A percentile compares a stretch with the other conserved stretches of the same genome.
Evolutionary conservation across 306 rosid genomes (phyloP).

Genomic region (Fagus sylvatica): DNA sequence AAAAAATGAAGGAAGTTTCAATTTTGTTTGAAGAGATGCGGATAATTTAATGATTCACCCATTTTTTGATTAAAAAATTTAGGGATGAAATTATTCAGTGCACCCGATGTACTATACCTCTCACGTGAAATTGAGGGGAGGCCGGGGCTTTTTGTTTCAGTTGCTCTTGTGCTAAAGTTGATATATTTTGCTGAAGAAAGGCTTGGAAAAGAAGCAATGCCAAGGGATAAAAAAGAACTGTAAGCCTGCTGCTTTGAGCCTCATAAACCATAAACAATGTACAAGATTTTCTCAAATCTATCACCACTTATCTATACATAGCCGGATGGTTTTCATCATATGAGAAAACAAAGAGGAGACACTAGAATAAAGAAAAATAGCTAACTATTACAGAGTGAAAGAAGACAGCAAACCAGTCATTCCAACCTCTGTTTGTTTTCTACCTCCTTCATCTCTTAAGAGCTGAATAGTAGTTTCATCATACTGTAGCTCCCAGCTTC

Average conservation of each 20-base stretch:
- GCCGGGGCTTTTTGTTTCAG: too few relatives aligned
- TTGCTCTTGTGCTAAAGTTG: too few relatives aligned
- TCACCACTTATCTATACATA: constrained; percentile 21
- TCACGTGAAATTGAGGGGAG: too few relatives aligned
- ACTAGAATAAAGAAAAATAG: neutral
- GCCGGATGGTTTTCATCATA: constrained; percentile 2
- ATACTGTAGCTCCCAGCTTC: constrained; percentile 18
- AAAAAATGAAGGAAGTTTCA: too few relatives aligned
- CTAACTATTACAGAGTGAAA: neutral
- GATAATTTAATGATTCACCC: too few relatives aligned
- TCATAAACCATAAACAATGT: constrained; percentile 3
- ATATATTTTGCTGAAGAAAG: too few relatives aligned
- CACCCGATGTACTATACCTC: too few relatives aligned
- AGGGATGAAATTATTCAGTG: too few relatives aligned
- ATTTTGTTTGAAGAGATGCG: too few relatives aligned
- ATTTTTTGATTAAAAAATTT: too few relatives aligned
- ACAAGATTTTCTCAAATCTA: constrained; percentile 19
- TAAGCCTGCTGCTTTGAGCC: neutral
- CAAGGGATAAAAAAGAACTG: neutral
- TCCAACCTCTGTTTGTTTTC: constrained; percentile 8
- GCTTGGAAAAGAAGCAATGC: neutral
- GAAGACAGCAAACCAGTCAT: constrained; percentile 1
- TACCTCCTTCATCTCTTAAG: neutral
- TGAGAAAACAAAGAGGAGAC: neutral
- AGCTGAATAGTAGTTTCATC: neutral